Conservation (phyloP, 345 rosid species). For the Syzygium oleosum region DNA sequence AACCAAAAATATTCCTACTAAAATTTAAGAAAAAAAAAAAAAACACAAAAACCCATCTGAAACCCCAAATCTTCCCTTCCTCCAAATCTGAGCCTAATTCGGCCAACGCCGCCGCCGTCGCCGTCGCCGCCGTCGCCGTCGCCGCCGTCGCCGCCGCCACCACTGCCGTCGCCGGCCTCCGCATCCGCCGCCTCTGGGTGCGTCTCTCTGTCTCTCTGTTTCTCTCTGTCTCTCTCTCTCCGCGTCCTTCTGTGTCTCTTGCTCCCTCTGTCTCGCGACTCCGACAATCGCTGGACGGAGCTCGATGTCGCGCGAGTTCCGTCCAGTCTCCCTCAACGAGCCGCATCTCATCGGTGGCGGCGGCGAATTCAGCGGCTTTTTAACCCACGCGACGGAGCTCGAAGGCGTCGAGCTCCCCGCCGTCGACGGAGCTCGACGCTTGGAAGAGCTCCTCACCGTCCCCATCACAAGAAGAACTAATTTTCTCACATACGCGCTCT, state of each 20-base stretch:
- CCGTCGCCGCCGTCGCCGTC: background rate
- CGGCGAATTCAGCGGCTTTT: background rate
- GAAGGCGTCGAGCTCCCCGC: background rate
- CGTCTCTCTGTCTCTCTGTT: background rate
- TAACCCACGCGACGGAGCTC: background rate
- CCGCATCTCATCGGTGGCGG: background rate
- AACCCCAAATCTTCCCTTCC: background rate
- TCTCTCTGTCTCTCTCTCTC: background rate
- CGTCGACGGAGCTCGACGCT: background rate
- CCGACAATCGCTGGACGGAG: background rate
- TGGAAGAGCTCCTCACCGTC: background rate
- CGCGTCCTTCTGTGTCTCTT: background rate
- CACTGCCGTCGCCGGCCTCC: background rate
- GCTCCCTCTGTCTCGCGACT: background rate
- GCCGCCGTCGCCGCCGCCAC: fast-evolving
- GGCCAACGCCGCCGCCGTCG: background rate
- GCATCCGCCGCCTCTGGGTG: background rate
- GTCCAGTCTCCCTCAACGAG: background rate
- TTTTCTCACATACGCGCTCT: background rate
- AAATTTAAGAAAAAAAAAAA: background rate
- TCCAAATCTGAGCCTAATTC: background rate
- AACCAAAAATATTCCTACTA: background rate
- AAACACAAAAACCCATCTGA: background rate
- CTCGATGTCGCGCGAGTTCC: background rate
- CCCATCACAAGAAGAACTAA: background rate